Evolutionary conservation across 2,329 filamentous ascomycete species (phyloP), one percentile per base, ranked within the genome.

Genomic region (Aaosphaeria arxii): DNA sequence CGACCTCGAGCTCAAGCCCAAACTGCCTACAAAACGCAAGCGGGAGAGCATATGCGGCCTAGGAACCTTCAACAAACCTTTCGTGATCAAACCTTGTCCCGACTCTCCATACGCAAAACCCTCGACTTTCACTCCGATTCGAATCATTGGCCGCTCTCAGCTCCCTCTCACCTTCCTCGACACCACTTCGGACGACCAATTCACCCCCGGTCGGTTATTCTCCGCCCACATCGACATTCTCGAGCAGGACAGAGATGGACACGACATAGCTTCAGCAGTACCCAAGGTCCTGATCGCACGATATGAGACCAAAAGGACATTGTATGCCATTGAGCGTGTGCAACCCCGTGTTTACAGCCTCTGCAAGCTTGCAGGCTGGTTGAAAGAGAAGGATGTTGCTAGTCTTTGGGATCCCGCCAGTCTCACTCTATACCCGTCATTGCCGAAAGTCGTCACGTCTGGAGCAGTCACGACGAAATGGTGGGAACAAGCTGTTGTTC

Each of bases 241-340:
- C 13, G 70, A 71, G 48, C 42, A 47, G 11, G 38, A 55, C 31
- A 35, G 52, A 36, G 50, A 50, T 6, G n/a, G n/a, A 7, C 46
- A 49, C 11, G 30, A 49, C 0, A 47, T 56, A 4, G 47, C 45
- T 0, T 29, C 32, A 29, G 42, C 38, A 17, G 13, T 39, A 6
- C 48, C 59, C 2, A 64, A 55, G 43, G 57, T 72, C 30, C 66
- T 72, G 30, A 56, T 72, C 46, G 68, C 68, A 38, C 59, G 61
- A 5, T 46, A 61, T 36, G 66, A 68, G 39, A 51, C 55, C 6
- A 64, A 92, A 54, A 88, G 88, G 71, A 82, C 85, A 0, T 67
- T 97, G 3, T 96, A 91, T 88, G 83, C 84, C 46, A 89, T 91
- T 31, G 88, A 91, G 71, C 77, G 82, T 28, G 82, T 88, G 33